A percentile compares a stretch with the other conserved stretches of the same genome.
phyloP scores from a whole-genome alignment of 306 rosid genomes.

The Cucurbita ficifolia region DNA sequence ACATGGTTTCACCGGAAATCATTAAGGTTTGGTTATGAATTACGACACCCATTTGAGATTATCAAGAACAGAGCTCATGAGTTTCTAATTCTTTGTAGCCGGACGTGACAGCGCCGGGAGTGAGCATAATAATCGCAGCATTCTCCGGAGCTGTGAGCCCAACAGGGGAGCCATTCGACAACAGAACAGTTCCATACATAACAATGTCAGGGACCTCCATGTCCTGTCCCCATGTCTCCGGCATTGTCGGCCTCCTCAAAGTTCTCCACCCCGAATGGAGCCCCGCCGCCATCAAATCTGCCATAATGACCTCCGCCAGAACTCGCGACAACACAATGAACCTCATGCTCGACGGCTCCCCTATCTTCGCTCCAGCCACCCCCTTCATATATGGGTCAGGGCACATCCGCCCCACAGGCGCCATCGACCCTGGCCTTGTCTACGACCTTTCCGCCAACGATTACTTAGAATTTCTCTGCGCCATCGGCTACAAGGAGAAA shows the following conservation, averaged over 20 bases:
- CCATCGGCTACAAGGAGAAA: conserved; percentile 27
- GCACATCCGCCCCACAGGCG: conserved; percentile 52
- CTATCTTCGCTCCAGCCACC: conserved; percentile 9
- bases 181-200: conserved; percentile 30
- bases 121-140: conserved; percentile 49
- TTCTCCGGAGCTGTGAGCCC: conserved; percentile 35
- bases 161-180: conserved; percentile 18
- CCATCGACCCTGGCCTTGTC: conserved; percentile 68
- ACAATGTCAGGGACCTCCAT: conserved; percentile 68
- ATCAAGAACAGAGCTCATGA: too few species aligned
- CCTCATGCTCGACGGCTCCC: conserved; percentile 25
- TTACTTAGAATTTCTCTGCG: conserved; percentile 52
- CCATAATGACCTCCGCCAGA: conserved; percentile 56
- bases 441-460: conserved; percentile 40
- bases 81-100: conserved; percentile 24
- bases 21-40: conserved; percentile 24
- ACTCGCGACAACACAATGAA: conserved; percentile 34
- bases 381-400: conserved; percentile 46
- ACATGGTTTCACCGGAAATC: conserved; percentile 33
- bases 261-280: conserved; percentile 47
- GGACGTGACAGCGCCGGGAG: conserved; percentile 68
- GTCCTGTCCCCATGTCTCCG: conserved; percentile 72
- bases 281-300: conserved; percentile 49
- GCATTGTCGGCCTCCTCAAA: conserved; percentile 57
- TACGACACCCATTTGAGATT: too few species aligned